These are phyloP conservation scores for Phytophthora fragariaefolia DNA, from an alignment of 352 stramenopile genomes.

Conservation along the genomic window DNA sequence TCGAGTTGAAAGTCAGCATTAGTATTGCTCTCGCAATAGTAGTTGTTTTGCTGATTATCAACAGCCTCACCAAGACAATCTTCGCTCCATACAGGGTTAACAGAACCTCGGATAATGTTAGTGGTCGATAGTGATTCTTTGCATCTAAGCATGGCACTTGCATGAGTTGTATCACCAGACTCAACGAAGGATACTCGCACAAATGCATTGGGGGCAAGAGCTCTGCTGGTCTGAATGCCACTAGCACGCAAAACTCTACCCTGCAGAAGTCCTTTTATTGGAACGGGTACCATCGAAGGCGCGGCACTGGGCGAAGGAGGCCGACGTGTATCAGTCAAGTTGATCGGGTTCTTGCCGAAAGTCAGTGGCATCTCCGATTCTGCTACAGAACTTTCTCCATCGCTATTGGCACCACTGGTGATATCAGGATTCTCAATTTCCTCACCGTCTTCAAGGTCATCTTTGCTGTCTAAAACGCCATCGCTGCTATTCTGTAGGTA, in stretches of 20 bases:
- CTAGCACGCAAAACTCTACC: conserved; percentile 54
- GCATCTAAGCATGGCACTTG: conserved; percentile 67
- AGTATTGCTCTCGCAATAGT: neutral
- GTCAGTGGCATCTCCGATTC: conserved; percentile 56
- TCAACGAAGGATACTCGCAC: conserved; percentile 66
- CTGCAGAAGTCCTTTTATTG: conserved; percentile 46
- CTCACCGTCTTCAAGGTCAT: conserved; percentile 12
- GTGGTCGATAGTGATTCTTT: conserved; percentile 62
- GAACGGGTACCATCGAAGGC: conserved; percentile 10
- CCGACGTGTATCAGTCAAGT: neutral
- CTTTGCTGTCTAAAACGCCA: conserved; percentile 1
- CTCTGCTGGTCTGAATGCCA: conserved; percentile 32
- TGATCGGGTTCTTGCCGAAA: conserved; percentile 30
- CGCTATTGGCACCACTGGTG: conserved; percentile 20
- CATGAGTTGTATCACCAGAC: conserved; percentile 25
- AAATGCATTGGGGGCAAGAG: conserved; percentile 42
- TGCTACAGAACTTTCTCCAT: conserved; percentile 51
- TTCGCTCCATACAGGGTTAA: conserved; percentile 60
- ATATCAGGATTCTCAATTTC: neutral
- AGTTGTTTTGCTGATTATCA: neutral
- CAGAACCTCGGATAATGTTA: conserved; percentile 18
- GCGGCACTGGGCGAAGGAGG: neutral
- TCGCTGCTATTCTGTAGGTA: neutral
- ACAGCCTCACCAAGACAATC: conserved; percentile 11
- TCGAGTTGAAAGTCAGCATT: conserved; percentile 54